Base-by-base conservation (phyloP, 164 flowering plant species). In the Vitis riparia region DNA sequence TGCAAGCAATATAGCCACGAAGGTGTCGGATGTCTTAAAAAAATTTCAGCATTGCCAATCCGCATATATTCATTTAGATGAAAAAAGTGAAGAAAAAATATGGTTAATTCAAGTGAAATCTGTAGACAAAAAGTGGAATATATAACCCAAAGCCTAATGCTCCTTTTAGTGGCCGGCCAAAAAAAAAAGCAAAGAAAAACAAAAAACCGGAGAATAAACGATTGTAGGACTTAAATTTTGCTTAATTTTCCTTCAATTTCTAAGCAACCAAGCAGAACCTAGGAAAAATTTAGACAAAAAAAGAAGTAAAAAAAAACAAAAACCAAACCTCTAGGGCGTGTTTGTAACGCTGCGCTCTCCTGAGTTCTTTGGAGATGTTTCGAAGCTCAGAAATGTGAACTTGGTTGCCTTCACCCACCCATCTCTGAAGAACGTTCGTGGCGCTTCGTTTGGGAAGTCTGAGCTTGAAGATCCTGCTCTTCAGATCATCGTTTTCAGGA, bases 241-340 rank as follows among this genome's bases (percentile, higher is more conserved):
- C 9, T 37, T 61, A 0, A 9, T 58, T 37, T 13, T 37, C 15
- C 17, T 13, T 13, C 58, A 51, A 52, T 30, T 32, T 53, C 72
- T 52, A 11, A 16, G 59, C 32, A 62, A 69, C 59, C 67, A 62
- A 61, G 62, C 67, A 55, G n/a, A 29, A 12, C 8, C 16, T 12
- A 49, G 48, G 23, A 17, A 62, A 61, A 14, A 14, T 17, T 57
- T 14, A 57, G 17, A 57, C 9, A 19, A 15, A 57, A 9, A 57
- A 15, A 65, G 5, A 6, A 2, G 9, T 8, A 51, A 62, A 32
- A 55, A 9, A 29, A 32, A 50, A 14, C 51, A 32, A 47, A 19
- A 63, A 50, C 4, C 66, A 27, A 61, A 94, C 99, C 99, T 95
- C 99, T 47, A 95, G 97, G n/a, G 98, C 99, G 62, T 95, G 98